Base-by-base conservation (phyloP, 179 eudicot genomes). In the Silene vulgaris region DNA sequence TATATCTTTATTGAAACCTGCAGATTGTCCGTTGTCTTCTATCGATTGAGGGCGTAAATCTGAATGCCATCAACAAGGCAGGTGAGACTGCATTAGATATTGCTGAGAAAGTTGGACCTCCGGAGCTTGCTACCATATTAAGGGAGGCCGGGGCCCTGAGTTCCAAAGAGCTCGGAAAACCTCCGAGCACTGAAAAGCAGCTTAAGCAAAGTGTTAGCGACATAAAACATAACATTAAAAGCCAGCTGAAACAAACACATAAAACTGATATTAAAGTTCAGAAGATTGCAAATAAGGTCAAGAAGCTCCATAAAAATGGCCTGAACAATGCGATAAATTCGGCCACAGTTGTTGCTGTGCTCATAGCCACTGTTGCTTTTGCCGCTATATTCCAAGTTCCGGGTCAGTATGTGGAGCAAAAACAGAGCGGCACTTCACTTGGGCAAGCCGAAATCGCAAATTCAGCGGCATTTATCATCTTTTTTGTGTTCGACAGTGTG, bases 131-230 rank as follows among this genome's bases (percentile, higher is more conserved):
- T 19, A 20, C 86, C 57, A 74, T 81, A 20, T 65, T 94, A 69
- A 84, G 74, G 45, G 91, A 88, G 54, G 89, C 89, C 1, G 92
- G 96, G 14, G 97, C 86, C 29, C 74, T 76, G 32, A 85, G 79
- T 65, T 83, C 97, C 11, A 86, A 85, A 71, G 94, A 88, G 59
- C 87, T 86, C 54, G 91, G 89, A 8, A 89, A 87, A 62, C 97
- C 97, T 20, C 88, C 87, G 2, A 90, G 73, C 75, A 79, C 86
- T 20, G 94, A 88, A 21, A 91, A 89, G 77, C 97, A 94, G 61
- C 91, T 94, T 61, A 94, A 93, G 78, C 97, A 93, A 70, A 91
- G 96, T 0, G 98, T 93, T 28, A 91, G 97, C 76, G 97, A 93
- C 82, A 91, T 93, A 45, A 93, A 87, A 76, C 98, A 93, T 35